phyloP scores from a whole-genome alignment of 2,329 filamentous ascomycete genomes.

The Ambrosiella xylebori region DNA sequence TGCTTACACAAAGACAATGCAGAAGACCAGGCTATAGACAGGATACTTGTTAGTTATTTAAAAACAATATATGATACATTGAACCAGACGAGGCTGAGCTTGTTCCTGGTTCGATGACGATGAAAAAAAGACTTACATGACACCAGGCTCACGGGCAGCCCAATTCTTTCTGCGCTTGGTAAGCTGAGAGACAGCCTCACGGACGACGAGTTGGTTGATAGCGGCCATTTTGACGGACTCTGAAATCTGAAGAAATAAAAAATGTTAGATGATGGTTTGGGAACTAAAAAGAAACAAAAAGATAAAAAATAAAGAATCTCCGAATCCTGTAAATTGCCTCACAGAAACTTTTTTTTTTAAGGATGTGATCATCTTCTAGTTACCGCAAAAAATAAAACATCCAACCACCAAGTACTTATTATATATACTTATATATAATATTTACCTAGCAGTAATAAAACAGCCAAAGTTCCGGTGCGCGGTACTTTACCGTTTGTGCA shows the following conservation, averaged over 20 bases:
- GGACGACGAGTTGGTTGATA: constrained; percentile 24
- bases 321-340: neutral
- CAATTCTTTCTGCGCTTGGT: constrained; percentile 25
- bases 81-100: neutral
- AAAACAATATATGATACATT: neutral
- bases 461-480: no score
- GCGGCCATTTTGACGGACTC: constrained; percentile 23
- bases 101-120: neutral
- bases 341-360: no score
- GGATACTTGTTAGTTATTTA: constrained; percentile 1
- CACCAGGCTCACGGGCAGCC: constrained; percentile 23
- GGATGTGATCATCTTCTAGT: no score
- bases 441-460: no score
- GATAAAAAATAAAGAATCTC: neutral
- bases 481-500: no score
- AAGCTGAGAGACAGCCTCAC: constrained; percentile 23
- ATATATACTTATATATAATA: no score
- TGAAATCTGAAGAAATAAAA: constrained; percentile 12
- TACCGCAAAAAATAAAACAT: no score
- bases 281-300: neutral
- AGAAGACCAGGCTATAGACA: constrained; percentile 22
- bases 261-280: neutral
- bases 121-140: constrained; percentile 17
- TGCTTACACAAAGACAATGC: constrained; percentile 22
- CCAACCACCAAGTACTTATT: no score